Percentiles rank a stretch among this genome's conserved stretches.
Evolutionary conservation across 768 basidiomycete species (phyloP).

Genomic region (Coprinellus aureogranulatus): DNA sequence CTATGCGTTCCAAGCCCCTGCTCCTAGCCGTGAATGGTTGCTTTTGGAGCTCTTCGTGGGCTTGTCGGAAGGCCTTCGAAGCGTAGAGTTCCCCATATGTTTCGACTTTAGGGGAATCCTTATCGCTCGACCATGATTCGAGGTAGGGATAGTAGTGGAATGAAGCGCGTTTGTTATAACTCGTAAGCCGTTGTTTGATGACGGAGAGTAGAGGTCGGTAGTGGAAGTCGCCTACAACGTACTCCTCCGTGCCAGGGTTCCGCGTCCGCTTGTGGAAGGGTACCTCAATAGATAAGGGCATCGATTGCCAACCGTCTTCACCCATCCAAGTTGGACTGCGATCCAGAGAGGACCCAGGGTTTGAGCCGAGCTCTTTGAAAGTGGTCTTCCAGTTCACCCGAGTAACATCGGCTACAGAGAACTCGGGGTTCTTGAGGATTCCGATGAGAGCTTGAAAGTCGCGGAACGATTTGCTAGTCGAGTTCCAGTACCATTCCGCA

Average conservation of each 20-base stretch:
- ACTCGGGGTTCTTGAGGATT: not conserved
- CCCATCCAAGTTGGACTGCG: not conserved
- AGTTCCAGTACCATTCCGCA: conserved; percentile 3
- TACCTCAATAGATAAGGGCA: not conserved
- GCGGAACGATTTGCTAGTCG: not conserved
- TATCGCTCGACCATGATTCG: not conserved
- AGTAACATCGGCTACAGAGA: not conserved
- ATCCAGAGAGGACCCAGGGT: not conserved
- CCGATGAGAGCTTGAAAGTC: not conserved
- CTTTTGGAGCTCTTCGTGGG: conserved; percentile 8
- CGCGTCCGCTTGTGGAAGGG: not conserved
- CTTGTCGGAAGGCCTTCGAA: conserved; percentile 7
- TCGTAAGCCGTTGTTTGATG: not conserved
- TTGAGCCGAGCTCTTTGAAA: not conserved
- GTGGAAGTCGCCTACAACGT: not conserved
- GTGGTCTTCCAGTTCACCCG: not conserved
- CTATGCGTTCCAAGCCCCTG: conserved; percentile 13
- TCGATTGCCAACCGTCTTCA: not conserved
- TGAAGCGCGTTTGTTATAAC: not conserved
- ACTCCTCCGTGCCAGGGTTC: not conserved
- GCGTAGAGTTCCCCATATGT: conserved; percentile 19
- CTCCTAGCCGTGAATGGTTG: not conserved
- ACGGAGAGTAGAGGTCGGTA: not conserved
- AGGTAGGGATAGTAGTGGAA: not conserved
- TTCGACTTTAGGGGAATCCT: not conserved